Percentiles rank a stretch among this genome's conserved stretches.
These are phyloP conservation scores for Rhodotorula toruloides DNA, from an alignment of 768 basidiomycete species.

Conservation along the genomic window DNA sequence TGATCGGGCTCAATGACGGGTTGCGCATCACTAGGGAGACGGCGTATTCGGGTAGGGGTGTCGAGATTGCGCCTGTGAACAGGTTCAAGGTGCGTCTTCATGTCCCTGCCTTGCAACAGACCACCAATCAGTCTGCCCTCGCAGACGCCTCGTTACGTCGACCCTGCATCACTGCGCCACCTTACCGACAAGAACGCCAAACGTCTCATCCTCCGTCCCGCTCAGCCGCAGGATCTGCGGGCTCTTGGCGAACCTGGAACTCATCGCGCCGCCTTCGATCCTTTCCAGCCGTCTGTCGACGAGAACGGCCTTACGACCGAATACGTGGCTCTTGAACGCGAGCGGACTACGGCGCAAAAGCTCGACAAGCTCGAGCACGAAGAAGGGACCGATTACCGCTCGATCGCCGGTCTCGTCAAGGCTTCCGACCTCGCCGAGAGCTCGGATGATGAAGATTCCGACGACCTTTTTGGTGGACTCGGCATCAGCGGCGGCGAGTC, in stretches of 20 bases:
- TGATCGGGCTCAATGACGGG: slow-evolving; percentile 34
- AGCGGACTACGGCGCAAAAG: slow-evolving; percentile 8
- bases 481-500: slow-evolving; percentile 41
- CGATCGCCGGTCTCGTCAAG: slow-evolving; percentile 37
- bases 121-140: neutral
- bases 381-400: slow-evolving; percentile 39
- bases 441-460: neutral
- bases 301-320: neutral
- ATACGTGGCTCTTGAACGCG: slow-evolving; percentile 26
- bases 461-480: slow-evolving; percentile 21
- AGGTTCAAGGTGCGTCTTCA: slow-evolving; percentile 6
- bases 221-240: neutral
- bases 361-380: slow-evolving; percentile 35
- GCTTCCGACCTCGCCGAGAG: slow-evolving; percentile 14
- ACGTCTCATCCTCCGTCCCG: slow-evolving; percentile 29
- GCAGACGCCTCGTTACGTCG: slow-evolving; percentile 38
- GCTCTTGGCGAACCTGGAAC: slow-evolving; percentile 16
- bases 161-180: slow-evolving; percentile 21
- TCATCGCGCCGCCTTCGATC: neutral
- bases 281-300: neutral
- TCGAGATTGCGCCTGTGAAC: slow-evolving; percentile 30
- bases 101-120: rapidly evolving
- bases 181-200: slow-evolving; percentile 28
- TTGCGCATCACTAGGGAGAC: slow-evolving; percentile 37
- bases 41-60: slow-evolving; percentile 11